These are phyloP conservation scores for Balansia obtecta DNA, from an alignment of 2,329 filamentous ascomycete genomes.

Conservation along the genomic window DNA sequence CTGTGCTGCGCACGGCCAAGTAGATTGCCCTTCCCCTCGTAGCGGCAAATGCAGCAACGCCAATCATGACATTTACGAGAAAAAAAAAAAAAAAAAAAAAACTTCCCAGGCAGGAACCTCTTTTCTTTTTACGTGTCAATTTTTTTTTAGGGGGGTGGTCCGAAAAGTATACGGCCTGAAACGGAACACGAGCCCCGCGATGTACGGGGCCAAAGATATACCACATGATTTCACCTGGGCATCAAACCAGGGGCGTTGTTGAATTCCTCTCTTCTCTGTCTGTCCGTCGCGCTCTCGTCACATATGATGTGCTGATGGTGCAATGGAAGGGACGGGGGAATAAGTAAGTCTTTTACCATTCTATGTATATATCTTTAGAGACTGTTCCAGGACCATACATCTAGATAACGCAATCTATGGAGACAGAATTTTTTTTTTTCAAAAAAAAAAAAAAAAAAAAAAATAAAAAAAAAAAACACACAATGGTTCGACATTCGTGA, in stretches of 20 bases:
- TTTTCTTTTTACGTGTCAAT: background rate
- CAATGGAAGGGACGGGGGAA: background rate
- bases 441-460: too few relatives aligned
- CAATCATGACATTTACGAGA: too few relatives aligned
- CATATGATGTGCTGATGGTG: background rate
- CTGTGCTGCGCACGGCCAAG: conserved; percentile 8
- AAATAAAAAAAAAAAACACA: too few relatives aligned
- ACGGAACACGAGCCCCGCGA: background rate
- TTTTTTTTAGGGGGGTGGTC: too few relatives aligned
- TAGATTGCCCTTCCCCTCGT: background rate
- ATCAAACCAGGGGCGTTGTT: background rate
- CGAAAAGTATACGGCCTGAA: background rate
- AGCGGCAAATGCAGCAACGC: background rate
- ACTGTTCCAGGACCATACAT: background rate
- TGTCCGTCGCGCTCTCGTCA: background rate
- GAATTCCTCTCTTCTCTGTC: background rate
- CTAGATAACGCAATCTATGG: background rate
- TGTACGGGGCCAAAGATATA: background rate
- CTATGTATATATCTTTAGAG: conserved; percentile 1
- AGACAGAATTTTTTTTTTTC: background rate
- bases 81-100: too few relatives aligned
- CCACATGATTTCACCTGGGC: background rate
- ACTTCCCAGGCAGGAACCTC: too few relatives aligned
- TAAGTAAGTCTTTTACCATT: background rate
- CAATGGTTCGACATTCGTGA: too few relatives aligned